Conservation (phyloP, 352 stramenopile species). For the Phytophthora podocarpi region DNA sequence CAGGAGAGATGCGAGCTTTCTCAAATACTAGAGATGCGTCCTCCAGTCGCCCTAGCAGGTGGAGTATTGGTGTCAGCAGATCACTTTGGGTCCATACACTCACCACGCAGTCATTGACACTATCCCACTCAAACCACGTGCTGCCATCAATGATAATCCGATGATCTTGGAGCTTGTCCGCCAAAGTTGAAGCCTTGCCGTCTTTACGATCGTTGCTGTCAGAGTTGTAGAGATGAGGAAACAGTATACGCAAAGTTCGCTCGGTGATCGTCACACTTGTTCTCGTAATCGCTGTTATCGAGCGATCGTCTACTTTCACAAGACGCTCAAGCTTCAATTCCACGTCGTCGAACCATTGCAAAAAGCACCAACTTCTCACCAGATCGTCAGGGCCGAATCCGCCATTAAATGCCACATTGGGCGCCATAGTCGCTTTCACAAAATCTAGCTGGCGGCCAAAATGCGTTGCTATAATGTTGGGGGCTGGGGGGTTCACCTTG, state of each 20-base stretch:
- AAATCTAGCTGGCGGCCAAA: no score
- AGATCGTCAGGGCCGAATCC: no score
- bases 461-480: no score
- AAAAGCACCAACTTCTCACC: slow-evolving; percentile 1
- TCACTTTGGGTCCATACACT: slow-evolving; percentile 4
- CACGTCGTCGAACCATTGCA: slow-evolving; percentile 5
- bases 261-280: background rate
- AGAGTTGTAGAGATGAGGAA: background rate
- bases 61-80: slow-evolving; percentile 13
- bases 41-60: background rate
- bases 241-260: background rate
- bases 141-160: slow-evolving; percentile 4
- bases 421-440: no score
- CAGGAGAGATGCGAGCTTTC: background rate
- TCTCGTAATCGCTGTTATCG: background rate
- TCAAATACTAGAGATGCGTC: slow-evolving; percentile 3
- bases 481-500: no score
- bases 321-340: background rate
- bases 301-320: background rate
- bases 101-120: background rate
- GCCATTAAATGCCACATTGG: no score
- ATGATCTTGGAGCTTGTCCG: background rate
- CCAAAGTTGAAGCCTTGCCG: no score
- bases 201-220: no score
- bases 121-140: slow-evolving; percentile 6